Percentiles rank a stretch among this genome's conserved stretches.
Evolutionary conservation across 2,329 filamentous ascomycete genomes (phyloP).

Genomic region (Trichoderma arundinaceum): DNA sequence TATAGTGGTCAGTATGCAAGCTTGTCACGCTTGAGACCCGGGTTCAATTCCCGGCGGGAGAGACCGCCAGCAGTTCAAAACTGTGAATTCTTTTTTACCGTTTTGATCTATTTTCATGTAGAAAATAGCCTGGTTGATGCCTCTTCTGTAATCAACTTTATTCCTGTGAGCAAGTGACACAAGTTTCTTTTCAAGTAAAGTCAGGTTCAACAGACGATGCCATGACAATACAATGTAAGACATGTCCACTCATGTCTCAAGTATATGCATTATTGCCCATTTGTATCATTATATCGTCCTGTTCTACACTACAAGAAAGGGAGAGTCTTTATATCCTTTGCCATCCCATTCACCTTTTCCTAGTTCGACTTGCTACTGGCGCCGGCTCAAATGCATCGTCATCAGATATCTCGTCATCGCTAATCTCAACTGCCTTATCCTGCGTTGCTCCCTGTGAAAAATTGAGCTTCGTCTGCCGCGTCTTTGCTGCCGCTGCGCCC

Average conservation of each 20-base stretch:
- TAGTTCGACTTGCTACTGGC: constrained; percentile 46
- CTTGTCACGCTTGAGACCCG: constrained; percentile 39
- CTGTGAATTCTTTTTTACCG: constrained; percentile 26
- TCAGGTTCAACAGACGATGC: not conserved
- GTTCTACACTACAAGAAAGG: no score
- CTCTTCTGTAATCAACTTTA: no score
- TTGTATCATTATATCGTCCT: constrained; percentile 40
- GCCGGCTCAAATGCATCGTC: constrained; percentile 67
- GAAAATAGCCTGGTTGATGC: no score
- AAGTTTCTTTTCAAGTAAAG: not conserved
- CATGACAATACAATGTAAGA: no score
- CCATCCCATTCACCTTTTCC: constrained; percentile 38
- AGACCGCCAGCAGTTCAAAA: constrained; percentile 31
- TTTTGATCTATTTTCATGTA: not conserved
- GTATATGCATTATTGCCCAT: not conserved
- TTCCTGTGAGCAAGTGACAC: no score
- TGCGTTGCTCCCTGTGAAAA: constrained; percentile 51
- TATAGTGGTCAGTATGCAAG: constrained; percentile 39
- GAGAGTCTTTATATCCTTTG: not conserved
- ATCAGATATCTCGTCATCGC: constrained; percentile 69
- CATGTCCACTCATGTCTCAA: no score
- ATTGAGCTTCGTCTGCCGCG: constrained; percentile 45
- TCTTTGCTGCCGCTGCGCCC: constrained; percentile 28
- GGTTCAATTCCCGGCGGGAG: constrained; percentile 39
- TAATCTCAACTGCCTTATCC: constrained; percentile 61